Evolutionary conservation across 202 grass and related monocot species (phyloP), one percentile per base, ranked within the genome.

Genomic region (Brachypodium distachyon): DNA sequence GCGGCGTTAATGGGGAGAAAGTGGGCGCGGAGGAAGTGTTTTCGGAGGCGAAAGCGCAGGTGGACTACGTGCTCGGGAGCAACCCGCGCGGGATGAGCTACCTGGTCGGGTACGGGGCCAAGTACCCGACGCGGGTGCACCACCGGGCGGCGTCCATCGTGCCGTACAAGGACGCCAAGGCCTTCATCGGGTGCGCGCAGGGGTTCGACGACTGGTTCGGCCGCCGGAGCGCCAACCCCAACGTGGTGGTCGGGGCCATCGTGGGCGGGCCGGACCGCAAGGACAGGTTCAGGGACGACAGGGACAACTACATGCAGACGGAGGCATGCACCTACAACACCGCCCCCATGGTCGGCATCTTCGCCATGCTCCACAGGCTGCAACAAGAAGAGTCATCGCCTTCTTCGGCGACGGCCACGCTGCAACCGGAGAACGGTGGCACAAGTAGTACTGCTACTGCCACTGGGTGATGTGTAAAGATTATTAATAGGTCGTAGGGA

Each of bases 251-350:
- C 49, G 95, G 95, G 1, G 91, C 95, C 14, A 88, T 97, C 65
- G 95, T 97, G 21, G 95, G 95, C 0, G 95, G 95, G 4, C 95
- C 95, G 0, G 88, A 97, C 70, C 60, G 56, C 0, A 18, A 69
- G 0, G 95, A 97, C 73, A 64, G 68, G 16, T 97, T 97, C 72
- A 46, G 85, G 19, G 95, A 97, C 36, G 63, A 82, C 50, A 60
- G 95, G 16, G 82, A 80, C 1, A 97, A 97, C 65, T 97, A 90
- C 77, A 97, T 97, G 95, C 95, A 97, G 87, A 97, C 95, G 1
- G 95, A 97, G 82, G 95, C 95, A 0, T 97, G 95, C 84, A 97
- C 95, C 0, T 97, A 97, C 60, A 97, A 97, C 87, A 97, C 95
- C 2, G 89, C 95, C 12, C 91, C 95, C 34, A 90, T 97, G 95